These are phyloP conservation scores for Globisporangium spinosum DNA, from an alignment of 352 stramenopile species.

Conservation along the genomic window DNA sequence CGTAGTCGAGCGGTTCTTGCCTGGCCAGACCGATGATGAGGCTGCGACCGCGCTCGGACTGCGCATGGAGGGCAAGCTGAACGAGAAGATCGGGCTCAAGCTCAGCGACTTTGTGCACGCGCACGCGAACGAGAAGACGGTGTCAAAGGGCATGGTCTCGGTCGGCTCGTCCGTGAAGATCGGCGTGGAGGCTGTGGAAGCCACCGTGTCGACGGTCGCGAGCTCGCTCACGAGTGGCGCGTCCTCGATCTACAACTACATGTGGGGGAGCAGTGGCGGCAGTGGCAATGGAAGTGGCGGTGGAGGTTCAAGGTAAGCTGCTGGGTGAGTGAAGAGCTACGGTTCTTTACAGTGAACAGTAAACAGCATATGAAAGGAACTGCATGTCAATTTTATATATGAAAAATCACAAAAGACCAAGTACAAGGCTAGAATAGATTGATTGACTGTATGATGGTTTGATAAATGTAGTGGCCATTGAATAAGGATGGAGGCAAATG, in stretches of 20 bases:
- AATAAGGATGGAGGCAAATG: too few relatives aligned
- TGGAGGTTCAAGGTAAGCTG: background rate
- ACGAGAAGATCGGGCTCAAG: constrained; percentile 83
- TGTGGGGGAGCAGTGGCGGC: constrained; percentile 43
- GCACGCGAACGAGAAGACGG: constrained; percentile 82
- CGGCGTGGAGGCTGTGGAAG: constrained; percentile 66
- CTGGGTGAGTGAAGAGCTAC: background rate
- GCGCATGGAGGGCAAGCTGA: constrained; percentile 85
- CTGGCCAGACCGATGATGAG: constrained; percentile 78
- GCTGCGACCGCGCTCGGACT: constrained; percentile 75
- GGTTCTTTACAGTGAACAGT: too few relatives aligned
- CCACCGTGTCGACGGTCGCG: constrained; percentile 73
- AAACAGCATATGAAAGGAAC: too few relatives aligned
- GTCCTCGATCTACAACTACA: constrained; percentile 85
- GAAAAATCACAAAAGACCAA: too few relatives aligned
- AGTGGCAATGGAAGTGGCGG: background rate
- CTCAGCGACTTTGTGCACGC: constrained; percentile 86
- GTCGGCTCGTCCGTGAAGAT: constrained; percentile 81
- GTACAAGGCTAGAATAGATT: too few relatives aligned
- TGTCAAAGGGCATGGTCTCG: constrained; percentile 77
- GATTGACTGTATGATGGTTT: too few relatives aligned
- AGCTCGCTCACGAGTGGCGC: constrained; percentile 70
- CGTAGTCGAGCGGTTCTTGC: constrained; percentile 78
- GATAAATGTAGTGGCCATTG: too few relatives aligned
- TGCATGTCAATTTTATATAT: too few relatives aligned